Evolutionary conservation across 2,329 filamentous ascomycete species (phyloP).

Genomic region (Colletotrichum sansevieriae): DNA sequence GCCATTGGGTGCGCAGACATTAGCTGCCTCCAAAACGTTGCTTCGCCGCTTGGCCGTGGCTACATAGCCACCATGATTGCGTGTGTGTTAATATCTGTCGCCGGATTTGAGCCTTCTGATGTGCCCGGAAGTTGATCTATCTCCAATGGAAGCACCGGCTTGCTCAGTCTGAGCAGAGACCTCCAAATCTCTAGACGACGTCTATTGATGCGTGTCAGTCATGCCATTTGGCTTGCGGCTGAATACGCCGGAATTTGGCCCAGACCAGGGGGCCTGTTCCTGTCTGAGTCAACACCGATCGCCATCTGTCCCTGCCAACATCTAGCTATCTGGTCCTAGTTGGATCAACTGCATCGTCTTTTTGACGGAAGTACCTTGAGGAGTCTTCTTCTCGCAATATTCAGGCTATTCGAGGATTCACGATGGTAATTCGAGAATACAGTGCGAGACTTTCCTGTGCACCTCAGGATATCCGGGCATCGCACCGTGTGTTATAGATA

Average conservation of each 20-base stretch:
- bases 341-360: too few relatives aligned
- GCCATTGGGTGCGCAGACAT: conserved; percentile 16
- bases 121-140: neutral
- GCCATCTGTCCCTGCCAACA: conserved; percentile 2
- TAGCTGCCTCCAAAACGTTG: neutral
- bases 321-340: too few relatives aligned
- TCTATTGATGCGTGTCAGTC: conserved; percentile 24
- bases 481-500: neutral
- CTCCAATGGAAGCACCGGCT: neutral
- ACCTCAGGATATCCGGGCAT: too few relatives aligned
- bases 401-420: too few relatives aligned
- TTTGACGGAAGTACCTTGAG: too few relatives aligned
- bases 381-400: too few relatives aligned
- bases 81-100: conserved; percentile 25
- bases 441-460: too few relatives aligned
- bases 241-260: conserved; percentile 24
- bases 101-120: conserved; percentile 3
- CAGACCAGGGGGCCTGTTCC: conserved; percentile 18
- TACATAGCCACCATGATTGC: conserved; percentile 40
- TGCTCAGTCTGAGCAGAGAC: neutral
- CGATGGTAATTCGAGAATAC: too few relatives aligned
- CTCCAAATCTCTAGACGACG: conserved; percentile 19
- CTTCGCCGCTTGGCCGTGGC: conserved; percentile 28
- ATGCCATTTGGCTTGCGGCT: conserved; percentile 35
- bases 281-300: conserved; percentile 6